These are phyloP conservation scores for Mucor indicus DNA, from an alignment of 371 early-diverging fungal species.

Conservation along the genomic window DNA sequence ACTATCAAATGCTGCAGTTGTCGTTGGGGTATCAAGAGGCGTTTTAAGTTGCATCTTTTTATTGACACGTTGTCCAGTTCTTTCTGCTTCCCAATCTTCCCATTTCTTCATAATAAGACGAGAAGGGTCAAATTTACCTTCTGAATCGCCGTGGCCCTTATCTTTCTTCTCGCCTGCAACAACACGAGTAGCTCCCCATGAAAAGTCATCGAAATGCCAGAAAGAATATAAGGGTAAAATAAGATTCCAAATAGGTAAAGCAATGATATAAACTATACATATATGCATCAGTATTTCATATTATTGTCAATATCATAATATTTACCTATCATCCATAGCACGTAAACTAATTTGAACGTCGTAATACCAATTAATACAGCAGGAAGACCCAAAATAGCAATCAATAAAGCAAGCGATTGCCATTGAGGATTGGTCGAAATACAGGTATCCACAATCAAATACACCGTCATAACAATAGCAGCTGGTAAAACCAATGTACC, in stretches of 20 bases:
- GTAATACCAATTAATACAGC: constrained; percentile 85
- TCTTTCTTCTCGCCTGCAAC: constrained; percentile 62
- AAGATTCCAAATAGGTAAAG: constrained; percentile 96
- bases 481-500: constrained; percentile 97
- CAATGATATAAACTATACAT: constrained; percentile 47
- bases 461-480: constrained; percentile 87
- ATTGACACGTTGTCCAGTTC: constrained; percentile 46
- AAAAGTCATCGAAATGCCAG: constrained; percentile 95
- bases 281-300: not conserved
- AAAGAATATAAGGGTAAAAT: constrained; percentile 89
- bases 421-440: constrained; percentile 46
- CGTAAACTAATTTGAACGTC: constrained; percentile 71
- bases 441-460: constrained; percentile 61
- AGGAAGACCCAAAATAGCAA: constrained; percentile 74
- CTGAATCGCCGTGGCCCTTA: constrained; percentile 60
- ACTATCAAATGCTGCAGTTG: constrained; percentile 26
- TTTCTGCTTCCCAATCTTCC: constrained; percentile 74
- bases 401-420: constrained; percentile 73
- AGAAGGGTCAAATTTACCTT: constrained; percentile 69
- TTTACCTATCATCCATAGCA: constrained; percentile 72
- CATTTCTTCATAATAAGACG: constrained; percentile 63
- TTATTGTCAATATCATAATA: not conserved
- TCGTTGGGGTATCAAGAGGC: constrained; percentile 25
- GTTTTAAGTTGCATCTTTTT: constrained; percentile 25
- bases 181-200: constrained; percentile 86